Percentiles rank a stretch among this genome's conserved stretches.
Conservation (phyloP, 768 basidiomycete species). For the Clathrus columnatus region DNA sequence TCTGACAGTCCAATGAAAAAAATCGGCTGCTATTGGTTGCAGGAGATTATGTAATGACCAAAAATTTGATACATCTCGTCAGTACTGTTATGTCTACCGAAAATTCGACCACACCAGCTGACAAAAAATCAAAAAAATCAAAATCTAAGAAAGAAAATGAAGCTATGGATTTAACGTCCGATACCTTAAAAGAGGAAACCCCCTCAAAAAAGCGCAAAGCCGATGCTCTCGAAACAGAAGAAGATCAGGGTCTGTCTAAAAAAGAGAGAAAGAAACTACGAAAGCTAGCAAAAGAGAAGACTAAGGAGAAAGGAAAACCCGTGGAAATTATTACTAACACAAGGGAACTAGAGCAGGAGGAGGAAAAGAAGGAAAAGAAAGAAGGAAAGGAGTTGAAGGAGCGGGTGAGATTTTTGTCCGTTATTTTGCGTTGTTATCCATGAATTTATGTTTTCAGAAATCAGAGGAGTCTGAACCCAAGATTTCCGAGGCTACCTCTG, state of each 20-base stretch:
- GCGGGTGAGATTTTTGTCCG: neutral
- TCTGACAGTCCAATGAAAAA: too few relatives aligned
- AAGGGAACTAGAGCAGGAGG: constrained; percentile 8
- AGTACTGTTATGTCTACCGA: neutral
- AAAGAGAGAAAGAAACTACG: constrained; percentile 14
- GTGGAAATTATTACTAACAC: constrained; percentile 1
- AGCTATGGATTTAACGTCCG: constrained; percentile 19
- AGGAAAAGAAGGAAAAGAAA: constrained; percentile 20
- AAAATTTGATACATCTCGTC: neutral
- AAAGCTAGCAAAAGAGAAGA: constrained; percentile 15
- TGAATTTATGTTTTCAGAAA: neutral
- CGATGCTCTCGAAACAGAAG: constrained; percentile 7
- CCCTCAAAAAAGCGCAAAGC: constrained; percentile 15
- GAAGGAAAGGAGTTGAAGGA: neutral
- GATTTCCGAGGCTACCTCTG: too few relatives aligned
- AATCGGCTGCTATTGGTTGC: too few relatives aligned
- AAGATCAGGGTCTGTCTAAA: constrained; percentile 11
- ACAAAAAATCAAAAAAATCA: constrained; percentile 25
- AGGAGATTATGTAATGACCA: too few relatives aligned
- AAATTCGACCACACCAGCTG: constrained; percentile 12
- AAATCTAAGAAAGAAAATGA: constrained; percentile 32
- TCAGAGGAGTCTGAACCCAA: neutral
- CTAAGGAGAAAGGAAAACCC: neutral
- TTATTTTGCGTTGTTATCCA: neutral
- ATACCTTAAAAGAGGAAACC: constrained; percentile 9